These are phyloP conservation scores for Citrus maxima DNA, from an alignment of 345 rosid species.

Conservation along the genomic window DNA sequence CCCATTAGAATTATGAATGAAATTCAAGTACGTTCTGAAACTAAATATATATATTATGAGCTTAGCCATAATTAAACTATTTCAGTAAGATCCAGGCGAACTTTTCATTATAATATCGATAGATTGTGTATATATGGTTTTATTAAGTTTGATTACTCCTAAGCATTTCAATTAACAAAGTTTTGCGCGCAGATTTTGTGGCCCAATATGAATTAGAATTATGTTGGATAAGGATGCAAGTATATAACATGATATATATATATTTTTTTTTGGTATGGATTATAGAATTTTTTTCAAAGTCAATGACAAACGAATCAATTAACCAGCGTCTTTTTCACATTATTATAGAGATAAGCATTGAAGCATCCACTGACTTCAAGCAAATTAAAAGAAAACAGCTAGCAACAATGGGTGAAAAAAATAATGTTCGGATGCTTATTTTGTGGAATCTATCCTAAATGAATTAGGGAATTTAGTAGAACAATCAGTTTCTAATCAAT, in stretches of 20 bases:
- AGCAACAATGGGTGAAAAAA: conserved; percentile 14
- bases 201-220: neutral
- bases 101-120: no score
- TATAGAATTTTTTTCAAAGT: neutral
- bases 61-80: no score
- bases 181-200: neutral
- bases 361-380: conserved; percentile 22
- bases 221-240: neutral
- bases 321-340: neutral
- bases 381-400: conserved; percentile 14
- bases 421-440: conserved; percentile 10
- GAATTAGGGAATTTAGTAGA: conserved; percentile 32
- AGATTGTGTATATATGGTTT: no score
- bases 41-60: no score
- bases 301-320: neutral
- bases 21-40: no score
- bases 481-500: conserved; percentile 19
- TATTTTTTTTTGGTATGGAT: neutral
- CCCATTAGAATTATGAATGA: neutral
- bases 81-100: no score
- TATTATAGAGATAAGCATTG: neutral
- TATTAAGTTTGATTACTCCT: neutral
- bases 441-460: conserved; percentile 23
- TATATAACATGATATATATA: neutral
- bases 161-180: neutral